Evolutionary conservation across 2,329 filamentous ascomycete species (phyloP).

Genomic region (Ophiocordyceps camponoti-floridani): DNA sequence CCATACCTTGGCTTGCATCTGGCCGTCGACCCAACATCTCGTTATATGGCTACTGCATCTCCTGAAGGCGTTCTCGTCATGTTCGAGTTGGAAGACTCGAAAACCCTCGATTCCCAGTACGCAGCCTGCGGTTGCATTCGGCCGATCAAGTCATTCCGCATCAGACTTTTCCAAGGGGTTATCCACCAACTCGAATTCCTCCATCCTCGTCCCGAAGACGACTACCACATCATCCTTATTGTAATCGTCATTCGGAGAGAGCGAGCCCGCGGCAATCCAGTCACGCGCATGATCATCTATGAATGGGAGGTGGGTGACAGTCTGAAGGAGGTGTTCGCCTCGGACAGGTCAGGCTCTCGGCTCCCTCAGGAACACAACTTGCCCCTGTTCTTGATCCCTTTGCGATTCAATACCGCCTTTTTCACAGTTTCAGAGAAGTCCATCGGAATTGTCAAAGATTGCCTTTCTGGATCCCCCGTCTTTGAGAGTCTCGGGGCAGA

Average conservation of each 20-base stretch:
- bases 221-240: conserved; percentile 58
- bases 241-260: conserved; percentile 36
- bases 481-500: conserved; percentile 27
- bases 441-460: conserved; percentile 37
- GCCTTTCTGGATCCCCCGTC: conserved; percentile 30
- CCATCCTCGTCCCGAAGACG: conserved; percentile 47
- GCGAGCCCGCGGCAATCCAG: conserved; percentile 6
- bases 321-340: conserved; percentile 23
- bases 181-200: conserved; percentile 82
- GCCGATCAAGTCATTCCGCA: conserved; percentile 34
- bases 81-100: conserved; percentile 46
- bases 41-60: conserved; percentile 50
- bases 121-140: conserved; percentile 23
- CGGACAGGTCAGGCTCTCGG: conserved; percentile 29
- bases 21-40: conserved; percentile 60
- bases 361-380: conserved; percentile 35
- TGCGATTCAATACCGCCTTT: conserved; percentile 54
- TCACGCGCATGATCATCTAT: conserved; percentile 35
- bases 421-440: conserved; percentile 44
- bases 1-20: conserved; percentile 47
- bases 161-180: conserved; percentile 42
- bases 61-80: conserved; percentile 53
- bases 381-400: conserved; percentile 53
- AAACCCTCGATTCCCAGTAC: conserved; percentile 31
- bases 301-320: conserved; percentile 40